Evolutionary conservation across 805 yeast species (phyloP).

Genomic region (Yamadazyma phyllophila): DNA sequence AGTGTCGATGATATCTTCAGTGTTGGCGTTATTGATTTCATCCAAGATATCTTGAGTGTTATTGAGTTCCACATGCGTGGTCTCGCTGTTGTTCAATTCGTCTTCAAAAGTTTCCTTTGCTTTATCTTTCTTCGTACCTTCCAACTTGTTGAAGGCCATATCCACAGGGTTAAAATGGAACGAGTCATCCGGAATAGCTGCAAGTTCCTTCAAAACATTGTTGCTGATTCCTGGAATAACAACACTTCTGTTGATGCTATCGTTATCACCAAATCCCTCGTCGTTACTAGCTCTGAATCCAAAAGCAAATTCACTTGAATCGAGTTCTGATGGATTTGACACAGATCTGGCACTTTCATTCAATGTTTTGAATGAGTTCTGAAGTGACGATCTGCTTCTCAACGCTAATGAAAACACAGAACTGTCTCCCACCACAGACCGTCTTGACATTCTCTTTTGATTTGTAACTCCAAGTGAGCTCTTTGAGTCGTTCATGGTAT

Average conservation of each 20-base stretch:
- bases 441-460: not conserved
- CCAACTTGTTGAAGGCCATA: slow-evolving; percentile 73
- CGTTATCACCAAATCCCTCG: slow-evolving; percentile 6
- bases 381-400: slow-evolving; percentile 16
- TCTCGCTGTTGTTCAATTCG: slow-evolving; percentile 10
- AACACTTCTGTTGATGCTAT: slow-evolving; percentile 26
- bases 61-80: slow-evolving; percentile 15
- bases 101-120: slow-evolving; percentile 4
- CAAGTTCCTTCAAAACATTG: slow-evolving; percentile 53
- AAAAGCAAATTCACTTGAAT: slow-evolving; percentile 7
- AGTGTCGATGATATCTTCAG: slow-evolving; percentile 30
- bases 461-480: not conserved
- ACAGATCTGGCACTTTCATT: slow-evolving; percentile 6
- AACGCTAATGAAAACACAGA: slow-evolving; percentile 34
- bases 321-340: not conserved
- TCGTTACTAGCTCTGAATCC: slow-evolving; percentile 6
- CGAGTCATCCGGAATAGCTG: slow-evolving; percentile 81
- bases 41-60: slow-evolving; percentile 36
- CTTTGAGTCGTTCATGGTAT: slow-evolving; percentile 14
- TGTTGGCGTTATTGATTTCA: slow-evolving; percentile 39
- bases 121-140: slow-evolving; percentile 37
- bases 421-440: slow-evolving; percentile 27
- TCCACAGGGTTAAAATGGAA: slow-evolving; percentile 61
- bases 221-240: slow-evolving; percentile 56
- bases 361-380: slow-evolving; percentile 11